Conservation (phyloP, 139 green algal species). For the Pseudopediastrum boryanum region DNA sequence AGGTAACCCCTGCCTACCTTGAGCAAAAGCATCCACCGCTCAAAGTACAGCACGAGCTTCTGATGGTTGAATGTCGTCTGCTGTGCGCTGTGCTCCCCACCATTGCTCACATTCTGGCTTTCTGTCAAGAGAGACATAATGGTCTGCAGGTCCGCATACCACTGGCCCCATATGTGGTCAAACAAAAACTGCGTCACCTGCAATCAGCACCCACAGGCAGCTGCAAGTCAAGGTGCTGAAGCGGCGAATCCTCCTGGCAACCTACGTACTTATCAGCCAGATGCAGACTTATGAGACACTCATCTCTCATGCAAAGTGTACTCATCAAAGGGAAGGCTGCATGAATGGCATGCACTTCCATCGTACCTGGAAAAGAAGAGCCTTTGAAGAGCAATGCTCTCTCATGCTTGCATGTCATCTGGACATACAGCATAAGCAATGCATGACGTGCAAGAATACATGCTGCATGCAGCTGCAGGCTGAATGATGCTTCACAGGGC, state of each 20-base stretch:
- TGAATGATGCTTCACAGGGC: too few relatives aligned
- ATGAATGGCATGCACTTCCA: background rate
- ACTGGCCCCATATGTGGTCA: constrained; percentile 76
- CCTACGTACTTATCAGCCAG: background rate
- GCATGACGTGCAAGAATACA: too few relatives aligned
- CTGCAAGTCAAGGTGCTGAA: background rate
- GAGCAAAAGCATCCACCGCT: constrained; percentile 90
- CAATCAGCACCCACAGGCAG: background rate
- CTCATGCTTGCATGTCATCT: background rate
- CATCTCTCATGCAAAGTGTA: background rate
- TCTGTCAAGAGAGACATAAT: constrained; percentile 71
- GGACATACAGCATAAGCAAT: background rate
- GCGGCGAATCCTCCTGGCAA: background rate
- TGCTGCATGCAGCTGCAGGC: too few relatives aligned
- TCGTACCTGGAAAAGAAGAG: background rate
- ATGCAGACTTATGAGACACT: background rate
- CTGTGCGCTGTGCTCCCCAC: too few relatives aligned
- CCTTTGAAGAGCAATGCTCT: background rate
- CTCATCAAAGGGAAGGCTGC: background rate
- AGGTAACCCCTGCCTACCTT: constrained; percentile 71
- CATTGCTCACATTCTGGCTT: too few relatives aligned
- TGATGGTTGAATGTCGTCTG: too few relatives aligned
- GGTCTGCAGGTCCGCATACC: too few relatives aligned
- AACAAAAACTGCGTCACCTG: constrained; percentile 76
- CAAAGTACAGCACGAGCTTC: constrained; percentile 65